phyloP scores from a whole-genome alignment of 345 rosid genomes.

The Noccaea caerulescens region DNA sequence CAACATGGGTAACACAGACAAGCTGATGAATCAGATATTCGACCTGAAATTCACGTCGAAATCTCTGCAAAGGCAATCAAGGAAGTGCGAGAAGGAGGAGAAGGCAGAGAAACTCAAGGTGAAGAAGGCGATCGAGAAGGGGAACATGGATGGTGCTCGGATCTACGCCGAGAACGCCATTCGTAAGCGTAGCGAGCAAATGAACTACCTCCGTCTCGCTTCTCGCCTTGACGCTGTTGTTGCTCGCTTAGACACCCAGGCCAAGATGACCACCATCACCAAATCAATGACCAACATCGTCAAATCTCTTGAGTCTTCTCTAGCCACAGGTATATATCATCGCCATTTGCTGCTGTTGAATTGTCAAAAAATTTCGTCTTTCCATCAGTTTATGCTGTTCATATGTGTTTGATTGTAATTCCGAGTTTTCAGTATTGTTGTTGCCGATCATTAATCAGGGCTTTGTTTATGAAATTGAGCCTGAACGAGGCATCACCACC shows the following conservation, averaged over 20 bases:
- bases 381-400: slow-evolving; percentile 15
- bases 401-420: slow-evolving; percentile 10
- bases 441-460: neutral
- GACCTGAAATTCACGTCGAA: slow-evolving; percentile 92
- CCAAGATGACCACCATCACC: slow-evolving; percentile 90
- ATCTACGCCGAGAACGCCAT: slow-evolving; percentile 98
- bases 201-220: slow-evolving; percentile 93
- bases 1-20: slow-evolving; percentile 88
- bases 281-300: slow-evolving; percentile 89
- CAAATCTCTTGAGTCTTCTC: slow-evolving; percentile 90
- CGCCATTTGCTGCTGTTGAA: neutral
- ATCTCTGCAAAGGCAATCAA: slow-evolving; percentile 83
- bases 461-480: neutral
- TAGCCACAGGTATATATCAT: slow-evolving; percentile 64
- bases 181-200: slow-evolving; percentile 94
- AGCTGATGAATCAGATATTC: slow-evolving; percentile 93
- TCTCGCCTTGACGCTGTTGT: slow-evolving; percentile 97
- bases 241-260: slow-evolving; percentile 91
- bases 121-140: slow-evolving; percentile 98
- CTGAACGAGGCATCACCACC: neutral
- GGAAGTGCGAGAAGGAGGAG: slow-evolving; percentile 99
- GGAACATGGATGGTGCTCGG: slow-evolving; percentile 98
- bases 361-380: neutral
- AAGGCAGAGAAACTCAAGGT: slow-evolving; percentile 93
- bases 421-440: neutral